Evolutionary conservation across 2,329 filamentous ascomycete species (phyloP).

Genomic region (Alternaria sp.): DNA sequence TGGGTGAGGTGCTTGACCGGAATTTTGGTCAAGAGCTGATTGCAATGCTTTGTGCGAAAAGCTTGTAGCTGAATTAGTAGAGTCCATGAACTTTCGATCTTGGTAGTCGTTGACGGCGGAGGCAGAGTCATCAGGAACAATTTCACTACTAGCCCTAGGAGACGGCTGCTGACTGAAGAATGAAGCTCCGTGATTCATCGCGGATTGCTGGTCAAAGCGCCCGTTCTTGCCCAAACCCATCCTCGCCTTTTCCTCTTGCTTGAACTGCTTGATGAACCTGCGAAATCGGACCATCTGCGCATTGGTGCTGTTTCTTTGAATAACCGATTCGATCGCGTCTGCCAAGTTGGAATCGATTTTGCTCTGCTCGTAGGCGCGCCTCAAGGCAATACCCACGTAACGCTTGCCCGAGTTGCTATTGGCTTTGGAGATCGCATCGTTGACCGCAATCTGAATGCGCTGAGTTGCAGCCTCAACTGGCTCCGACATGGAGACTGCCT

Average conservation of each 20-base stretch:
- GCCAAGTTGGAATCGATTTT: conserved; percentile 45
- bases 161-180: conserved; percentile 27
- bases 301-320: conserved; percentile 49
- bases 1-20: conserved; percentile 27
- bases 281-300: conserved; percentile 52
- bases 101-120: conserved; percentile 28
- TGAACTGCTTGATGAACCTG: conserved; percentile 51
- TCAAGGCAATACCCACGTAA: conserved; percentile 46
- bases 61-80: conserved; percentile 15
- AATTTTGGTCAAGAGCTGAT: conserved; percentile 19
- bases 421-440: conserved; percentile 53
- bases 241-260: conserved; percentile 40
- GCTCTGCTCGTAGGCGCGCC: conserved; percentile 53
- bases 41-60: conserved; percentile 29
- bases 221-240: conserved; percentile 23
- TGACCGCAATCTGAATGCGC: conserved; percentile 46
- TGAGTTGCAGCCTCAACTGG: conserved; percentile 25
- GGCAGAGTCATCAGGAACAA: conserved; percentile 32
- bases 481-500: conserved; percentile 16
- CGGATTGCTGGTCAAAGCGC: conserved; percentile 21
- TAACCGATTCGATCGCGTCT: conserved; percentile 52
- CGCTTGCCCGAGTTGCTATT: conserved; percentile 40
- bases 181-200: conserved; percentile 43
- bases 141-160: conserved; percentile 32
- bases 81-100: conserved; percentile 14